phyloP scores from a whole-genome alignment of 163 green algal species.

The Prototheca wickerhamii region DNA sequence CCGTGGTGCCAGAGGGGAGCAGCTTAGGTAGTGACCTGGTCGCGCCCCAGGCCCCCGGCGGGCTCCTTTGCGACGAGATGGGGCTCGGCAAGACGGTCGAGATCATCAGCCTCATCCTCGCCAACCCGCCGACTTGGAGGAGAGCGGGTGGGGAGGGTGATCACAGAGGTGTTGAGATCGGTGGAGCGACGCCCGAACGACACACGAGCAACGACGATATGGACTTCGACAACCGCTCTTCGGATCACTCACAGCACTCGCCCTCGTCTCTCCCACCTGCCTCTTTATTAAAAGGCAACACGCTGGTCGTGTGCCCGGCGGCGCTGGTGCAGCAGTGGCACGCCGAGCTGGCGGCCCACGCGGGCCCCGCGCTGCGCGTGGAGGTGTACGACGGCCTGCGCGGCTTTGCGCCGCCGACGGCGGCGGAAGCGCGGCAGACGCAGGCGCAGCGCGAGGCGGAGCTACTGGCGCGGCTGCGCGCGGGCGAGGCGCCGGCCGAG shows the following conservation, averaged over 20 bases:
- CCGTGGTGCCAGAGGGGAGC: background rate
- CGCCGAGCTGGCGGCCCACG: slow-evolving; percentile 24
- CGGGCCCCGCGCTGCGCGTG: slow-evolving; percentile 14
- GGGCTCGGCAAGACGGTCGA: slow-evolving; percentile 40
- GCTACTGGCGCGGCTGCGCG: slow-evolving; percentile 12
- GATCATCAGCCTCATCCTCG: slow-evolving; percentile 27
- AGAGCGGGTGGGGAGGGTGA: background rate
- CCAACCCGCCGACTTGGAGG: slow-evolving; percentile 1
- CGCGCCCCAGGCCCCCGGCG: slow-evolving; percentile 5
- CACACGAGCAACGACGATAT: too few relatives aligned
- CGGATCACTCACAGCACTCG: too few relatives aligned
- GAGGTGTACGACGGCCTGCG: slow-evolving; percentile 28
- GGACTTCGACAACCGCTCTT: too few relatives aligned
- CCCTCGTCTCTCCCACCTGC: too few relatives aligned
- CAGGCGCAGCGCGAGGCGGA: slow-evolving; percentile 22
- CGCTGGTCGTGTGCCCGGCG: slow-evolving; percentile 30
- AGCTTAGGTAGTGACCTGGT: background rate
- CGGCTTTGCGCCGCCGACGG: background rate
- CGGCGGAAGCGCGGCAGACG: slow-evolving; percentile 3
- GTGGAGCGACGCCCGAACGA: too few relatives aligned
- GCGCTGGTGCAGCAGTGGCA: slow-evolving; percentile 34
- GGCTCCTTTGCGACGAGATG: slow-evolving; percentile 35
- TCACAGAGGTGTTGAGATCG: background rate
- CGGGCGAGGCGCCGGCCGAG: slow-evolving; percentile 9
- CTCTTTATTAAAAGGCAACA: slow-evolving; percentile 9